phyloP scores from a whole-genome alignment of 495 filamentous ascomycete species.

The Recurvomyces mirabilis region DNA sequence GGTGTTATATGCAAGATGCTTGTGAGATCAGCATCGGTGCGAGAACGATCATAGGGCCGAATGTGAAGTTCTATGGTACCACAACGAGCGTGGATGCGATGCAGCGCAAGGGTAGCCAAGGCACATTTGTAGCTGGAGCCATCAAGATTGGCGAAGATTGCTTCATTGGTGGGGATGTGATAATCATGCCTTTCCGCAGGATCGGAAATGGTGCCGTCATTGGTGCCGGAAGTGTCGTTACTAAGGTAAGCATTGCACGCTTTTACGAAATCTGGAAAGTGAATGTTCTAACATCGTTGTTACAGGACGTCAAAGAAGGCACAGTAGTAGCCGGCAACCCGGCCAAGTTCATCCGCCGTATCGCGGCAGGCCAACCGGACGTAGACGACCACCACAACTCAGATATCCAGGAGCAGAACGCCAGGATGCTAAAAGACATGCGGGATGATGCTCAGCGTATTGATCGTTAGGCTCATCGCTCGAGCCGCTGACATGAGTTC shows the following conservation, averaged over 20 bases:
- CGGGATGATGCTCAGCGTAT: neutral
- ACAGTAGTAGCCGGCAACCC: slow-evolving; percentile 56
- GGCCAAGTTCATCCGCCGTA: slow-evolving; percentile 45
- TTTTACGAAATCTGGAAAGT: neutral
- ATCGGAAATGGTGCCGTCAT: slow-evolving; percentile 32
- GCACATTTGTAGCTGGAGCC: slow-evolving; percentile 56
- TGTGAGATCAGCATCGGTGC: slow-evolving; percentile 63
- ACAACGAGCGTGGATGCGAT: slow-evolving; percentile 67
- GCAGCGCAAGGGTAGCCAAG: slow-evolving; percentile 60
- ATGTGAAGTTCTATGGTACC: slow-evolving; percentile 67
- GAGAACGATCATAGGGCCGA: slow-evolving; percentile 70
- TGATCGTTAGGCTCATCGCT: too few relatives aligned
- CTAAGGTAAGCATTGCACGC: slow-evolving; percentile 25
- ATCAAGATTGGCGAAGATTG: slow-evolving; percentile 82
- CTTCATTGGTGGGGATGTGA: slow-evolving; percentile 76
- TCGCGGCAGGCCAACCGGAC: slow-evolving; percentile 21
- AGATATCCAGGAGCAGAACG: slow-evolving; percentile 15
- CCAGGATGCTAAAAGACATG: slow-evolving; percentile 8
- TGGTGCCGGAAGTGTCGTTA: slow-evolving; percentile 31
- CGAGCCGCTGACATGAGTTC: too few relatives aligned
- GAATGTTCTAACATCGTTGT: neutral
- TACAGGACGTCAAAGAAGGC: slow-evolving; percentile 47
- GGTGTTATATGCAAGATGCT: slow-evolving; percentile 80
- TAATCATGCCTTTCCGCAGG: slow-evolving; percentile 50
- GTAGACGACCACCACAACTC: slow-evolving; percentile 4